Evolutionary conservation across 768 basidiomycete species (phyloP), one percentile per base, ranked within the genome.

Genomic region (Tubosaeta sp.): DNA sequence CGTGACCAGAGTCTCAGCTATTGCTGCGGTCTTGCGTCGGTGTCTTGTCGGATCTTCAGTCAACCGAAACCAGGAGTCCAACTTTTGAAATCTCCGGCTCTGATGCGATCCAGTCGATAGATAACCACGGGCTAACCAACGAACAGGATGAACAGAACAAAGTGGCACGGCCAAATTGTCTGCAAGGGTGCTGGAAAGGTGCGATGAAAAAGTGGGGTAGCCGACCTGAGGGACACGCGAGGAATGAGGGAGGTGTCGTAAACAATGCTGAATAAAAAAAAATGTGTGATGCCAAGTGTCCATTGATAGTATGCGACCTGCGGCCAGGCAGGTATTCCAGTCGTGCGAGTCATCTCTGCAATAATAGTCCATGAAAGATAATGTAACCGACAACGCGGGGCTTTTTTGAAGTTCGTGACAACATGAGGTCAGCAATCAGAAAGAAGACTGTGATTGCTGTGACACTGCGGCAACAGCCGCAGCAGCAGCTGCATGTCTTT

Each of bases 21-120:
- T 66, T 59, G 60, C 72, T 67, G 68, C 70, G 76, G 83, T 87
- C 86, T 83, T 86, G 85, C 73, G 84, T 83, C 76, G 57, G 71
- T 77, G 79, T 81, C 81, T 75, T 77, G 76, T 76, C 76, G 58
- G 55, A 61, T 67, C 69, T 65, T 68, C 60, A 72, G 71, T 81
- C 82, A 62, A 80, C 72, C 80, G 71, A 59, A 61, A 66, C 76
- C 76, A 69, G 64, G 67, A 65, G 63, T 74, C 79, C 80, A 73
- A 59, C 72, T 73, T 81, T 71, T 58, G 39, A 73, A 62, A 52
- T 48, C 69, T 76, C 69, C 68, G 51, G 59, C 55, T 65, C 53
- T 25, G 50, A 46, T 22, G 48, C 32, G 44, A 54, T 55, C 58
- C 58, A 39, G n/a, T 25, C 51, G 6, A 59, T 43, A 44, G 43